Percentiles rank a stretch among this genome's conserved stretches.
Evolutionary conservation across 1,139 yeast genomes (phyloP).

Genomic region (Petasospora rhodanensis): DNA sequence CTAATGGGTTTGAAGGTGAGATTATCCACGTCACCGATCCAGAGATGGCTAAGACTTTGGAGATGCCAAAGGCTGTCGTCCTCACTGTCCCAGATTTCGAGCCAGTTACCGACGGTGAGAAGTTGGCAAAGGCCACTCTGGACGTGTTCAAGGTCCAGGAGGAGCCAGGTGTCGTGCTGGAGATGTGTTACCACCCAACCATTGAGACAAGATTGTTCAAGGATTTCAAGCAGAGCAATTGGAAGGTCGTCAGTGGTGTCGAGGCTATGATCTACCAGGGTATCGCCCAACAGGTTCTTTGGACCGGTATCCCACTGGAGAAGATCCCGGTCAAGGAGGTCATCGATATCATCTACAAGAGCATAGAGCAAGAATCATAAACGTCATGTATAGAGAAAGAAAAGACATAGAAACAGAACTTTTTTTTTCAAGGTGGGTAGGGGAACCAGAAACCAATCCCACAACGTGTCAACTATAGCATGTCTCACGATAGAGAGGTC

Average conservation of each 20-base stretch:
- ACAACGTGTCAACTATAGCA: too few relatives aligned
- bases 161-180: constrained; percentile 21
- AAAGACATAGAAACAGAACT: too few relatives aligned
- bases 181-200: constrained; percentile 24
- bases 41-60: constrained; percentile 15
- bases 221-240: constrained; percentile 12
- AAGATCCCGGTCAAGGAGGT: constrained; percentile 18
- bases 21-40: constrained; percentile 21
- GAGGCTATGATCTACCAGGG: constrained; percentile 27
- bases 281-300: constrained; percentile 21
- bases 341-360: constrained; percentile 10
- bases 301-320: constrained; percentile 21
- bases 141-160: constrained; percentile 17
- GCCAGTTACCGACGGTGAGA: constrained; percentile 15
- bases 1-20: constrained; percentile 22
- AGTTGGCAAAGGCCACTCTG: constrained; percentile 18
- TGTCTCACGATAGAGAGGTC: too few relatives aligned
- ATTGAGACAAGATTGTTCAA: constrained; percentile 18
- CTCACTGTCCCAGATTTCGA: constrained; percentile 23
- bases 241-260: constrained; percentile 24
- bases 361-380: constrained; percentile 6
- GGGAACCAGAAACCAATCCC: too few relatives aligned
- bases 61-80: constrained; percentile 18
- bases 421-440: too few relatives aligned
- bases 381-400: background rate